Evolutionary conservation across 2,329 filamentous ascomycete genomes (phyloP).

Genomic region (Aspergillus tamarii): DNA sequence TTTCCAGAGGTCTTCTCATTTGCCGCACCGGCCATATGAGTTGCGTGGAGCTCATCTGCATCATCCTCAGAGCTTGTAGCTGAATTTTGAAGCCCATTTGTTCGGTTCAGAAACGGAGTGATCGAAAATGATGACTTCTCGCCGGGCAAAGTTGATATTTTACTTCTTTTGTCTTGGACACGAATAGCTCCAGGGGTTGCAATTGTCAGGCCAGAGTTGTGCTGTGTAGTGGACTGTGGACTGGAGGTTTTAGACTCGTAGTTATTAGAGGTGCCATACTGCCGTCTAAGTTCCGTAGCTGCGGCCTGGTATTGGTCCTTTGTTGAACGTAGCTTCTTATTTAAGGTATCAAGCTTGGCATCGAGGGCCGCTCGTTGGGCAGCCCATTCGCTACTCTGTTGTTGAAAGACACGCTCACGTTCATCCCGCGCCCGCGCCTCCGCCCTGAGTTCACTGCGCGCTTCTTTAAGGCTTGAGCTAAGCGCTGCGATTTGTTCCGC

Average conservation of each 20-base stretch:
- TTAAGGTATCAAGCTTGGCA: conserved; percentile 70
- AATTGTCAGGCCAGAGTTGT: conserved; percentile 51
- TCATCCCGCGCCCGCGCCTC: conserved; percentile 54
- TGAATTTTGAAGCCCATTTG: conserved; percentile 56
- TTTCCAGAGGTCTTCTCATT: background rate
- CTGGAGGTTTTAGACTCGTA: conserved; percentile 32
- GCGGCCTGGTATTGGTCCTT: conserved; percentile 74
- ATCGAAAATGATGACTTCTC: conserved; percentile 94
- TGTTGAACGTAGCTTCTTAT: conserved; percentile 68
- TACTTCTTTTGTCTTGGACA: conserved; percentile 59
- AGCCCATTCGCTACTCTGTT: conserved; percentile 63
- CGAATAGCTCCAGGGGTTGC: conserved; percentile 55
- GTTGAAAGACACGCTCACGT: conserved; percentile 56
- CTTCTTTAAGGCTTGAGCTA: conserved; percentile 48
- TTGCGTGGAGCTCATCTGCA: conserved; percentile 26
- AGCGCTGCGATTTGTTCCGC: conserved; percentile 45
- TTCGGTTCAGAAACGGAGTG: conserved; percentile 86
- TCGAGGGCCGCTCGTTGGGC: conserved; percentile 68
- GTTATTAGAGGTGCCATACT: conserved; percentile 40
- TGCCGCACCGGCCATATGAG: conserved; percentile 11
- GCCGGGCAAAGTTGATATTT: conserved; percentile 65
- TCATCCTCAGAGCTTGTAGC: conserved; percentile 32
- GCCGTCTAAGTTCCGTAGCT: conserved; percentile 53
- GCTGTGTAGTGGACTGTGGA: conserved; percentile 33
- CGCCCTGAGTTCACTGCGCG: conserved; percentile 54